Evolutionary conservation across 768 basidiomycete species (phyloP), one percentile per base, ranked within the genome.

Genomic region (Termitomyces sp.): DNA sequence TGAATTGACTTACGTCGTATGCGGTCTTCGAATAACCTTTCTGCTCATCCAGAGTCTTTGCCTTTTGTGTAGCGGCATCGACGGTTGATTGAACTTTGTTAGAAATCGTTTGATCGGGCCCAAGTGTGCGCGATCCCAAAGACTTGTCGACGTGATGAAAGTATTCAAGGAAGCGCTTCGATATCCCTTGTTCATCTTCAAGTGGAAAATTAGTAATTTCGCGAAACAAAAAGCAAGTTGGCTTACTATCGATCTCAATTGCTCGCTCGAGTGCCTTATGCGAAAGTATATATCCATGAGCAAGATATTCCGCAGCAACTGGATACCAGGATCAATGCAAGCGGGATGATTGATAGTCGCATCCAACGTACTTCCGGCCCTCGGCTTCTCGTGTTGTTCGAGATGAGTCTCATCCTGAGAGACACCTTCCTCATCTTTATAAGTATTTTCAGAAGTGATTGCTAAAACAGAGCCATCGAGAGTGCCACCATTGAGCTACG

Each of bases 261-360:
- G 92, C 89, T 53, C 83, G 83, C 66, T 89, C 80, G 50, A 98
- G 79, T 66, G 95, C 83, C 52, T 79, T 70, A 70, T 98, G 96
- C 17, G 87, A 86, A 32, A 98, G 82, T 55, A 69, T 69, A 76
- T 98, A 98, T 1, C 96, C 97, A 69, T 85, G 86, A 1, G 96
- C 94, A 49, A 99, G 84, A 73, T 96, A 94, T 73, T 98, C 96
- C 34, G 96, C 96, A 32, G 91, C 90, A 68, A 97, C 93, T 86
- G 70, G 63, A 46, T 4, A 15, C 43, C 20, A 59, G 42, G 60
- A 40, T 20, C 31, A 55, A 37, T 9, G 37, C 58, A 53, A 60
- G 25, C 25, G 25, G 60, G 25, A 36, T 25, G 17, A 36, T 20
- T 25, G 12, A 47, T 15, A 38, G 42, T 36, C 25, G 12, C 14